Conservation (phyloP, 108 stramenopile species). For the Conticribra guillardii region DNA sequence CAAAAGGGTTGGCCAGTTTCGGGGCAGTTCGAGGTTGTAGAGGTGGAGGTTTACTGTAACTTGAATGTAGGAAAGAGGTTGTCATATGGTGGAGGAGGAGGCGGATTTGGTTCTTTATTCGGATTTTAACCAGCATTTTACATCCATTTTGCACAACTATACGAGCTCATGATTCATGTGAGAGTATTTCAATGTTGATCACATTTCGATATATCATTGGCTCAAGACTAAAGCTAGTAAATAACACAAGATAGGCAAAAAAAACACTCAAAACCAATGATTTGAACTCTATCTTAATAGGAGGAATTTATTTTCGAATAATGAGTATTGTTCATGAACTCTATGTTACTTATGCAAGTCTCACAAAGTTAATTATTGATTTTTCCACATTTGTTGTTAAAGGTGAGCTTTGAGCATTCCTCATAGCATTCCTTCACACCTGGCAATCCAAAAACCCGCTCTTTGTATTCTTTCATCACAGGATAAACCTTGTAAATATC, state of each 20-base stretch:
- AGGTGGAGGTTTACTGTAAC: slow-evolving; percentile 83
- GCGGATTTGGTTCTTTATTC: not conserved
- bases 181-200: too few relatives aligned
- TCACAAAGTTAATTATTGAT: slow-evolving; percentile 15
- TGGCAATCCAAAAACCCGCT: slow-evolving; percentile 9
- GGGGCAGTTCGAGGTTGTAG: slow-evolving; percentile 58
- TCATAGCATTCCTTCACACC: slow-evolving; percentile 9
- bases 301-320: too few relatives aligned
- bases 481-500: slow-evolving; percentile 7
- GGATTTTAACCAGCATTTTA: not conserved
- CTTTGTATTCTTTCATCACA: slow-evolving; percentile 2
- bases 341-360: too few relatives aligned
- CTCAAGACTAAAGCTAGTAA: too few relatives aligned
- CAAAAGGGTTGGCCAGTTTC: slow-evolving; percentile 66
- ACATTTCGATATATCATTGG: too few relatives aligned
- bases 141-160: too few relatives aligned
- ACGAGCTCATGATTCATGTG: too few relatives aligned
- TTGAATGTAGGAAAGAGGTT: slow-evolving; percentile 43
- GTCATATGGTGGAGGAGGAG: slow-evolving; percentile 23
- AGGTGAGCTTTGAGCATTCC: not conserved
- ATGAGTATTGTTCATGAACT: too few relatives aligned
- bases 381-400: slow-evolving; percentile 21
- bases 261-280: too few relatives aligned
- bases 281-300: too few relatives aligned
- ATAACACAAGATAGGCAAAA: too few relatives aligned